These are phyloP conservation scores for Gloeophyllum trabeum DNA, from an alignment of 768 basidiomycete species.

Conservation along the genomic window DNA sequence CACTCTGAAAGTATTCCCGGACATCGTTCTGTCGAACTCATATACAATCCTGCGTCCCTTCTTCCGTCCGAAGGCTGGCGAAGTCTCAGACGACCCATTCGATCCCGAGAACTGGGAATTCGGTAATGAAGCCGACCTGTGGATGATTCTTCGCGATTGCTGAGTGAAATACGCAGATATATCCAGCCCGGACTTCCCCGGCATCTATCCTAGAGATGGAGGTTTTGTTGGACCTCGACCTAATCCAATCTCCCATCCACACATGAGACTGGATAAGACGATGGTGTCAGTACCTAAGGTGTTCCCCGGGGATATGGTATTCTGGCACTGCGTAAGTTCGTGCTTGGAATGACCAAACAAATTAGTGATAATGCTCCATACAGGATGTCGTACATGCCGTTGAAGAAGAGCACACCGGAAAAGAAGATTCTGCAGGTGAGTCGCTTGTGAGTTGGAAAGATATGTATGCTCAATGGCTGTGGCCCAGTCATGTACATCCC, in stretches of 20 bases:
- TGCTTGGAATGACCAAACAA: background rate
- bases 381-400: conserved; percentile 42
- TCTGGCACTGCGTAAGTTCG: conserved; percentile 18
- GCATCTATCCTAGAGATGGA: too few species aligned
- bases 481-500: conserved; percentile 47
- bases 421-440: conserved; percentile 39
- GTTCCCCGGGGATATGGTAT: conserved; percentile 53
- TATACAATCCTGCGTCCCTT: conserved; percentile 59
- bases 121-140: background rate
- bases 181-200: conserved; percentile 39
- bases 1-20: conserved; percentile 51
- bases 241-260: conserved; percentile 49
- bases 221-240: conserved; percentile 41
- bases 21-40: conserved; percentile 39
- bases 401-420: conserved; percentile 33
- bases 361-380: background rate
- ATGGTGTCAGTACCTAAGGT: conserved; percentile 54
- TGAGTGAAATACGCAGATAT: conserved; percentile 49
- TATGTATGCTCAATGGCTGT: too few species aligned
- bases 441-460: too few species aligned
- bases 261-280: conserved; percentile 39
- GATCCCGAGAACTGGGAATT: conserved; percentile 38
- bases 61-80: conserved; percentile 30
- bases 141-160: conserved; percentile 14
- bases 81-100: conserved; percentile 22